Conservation (phyloP, 805 yeast species). For the Zygoascus ofunaensis region DNA sequence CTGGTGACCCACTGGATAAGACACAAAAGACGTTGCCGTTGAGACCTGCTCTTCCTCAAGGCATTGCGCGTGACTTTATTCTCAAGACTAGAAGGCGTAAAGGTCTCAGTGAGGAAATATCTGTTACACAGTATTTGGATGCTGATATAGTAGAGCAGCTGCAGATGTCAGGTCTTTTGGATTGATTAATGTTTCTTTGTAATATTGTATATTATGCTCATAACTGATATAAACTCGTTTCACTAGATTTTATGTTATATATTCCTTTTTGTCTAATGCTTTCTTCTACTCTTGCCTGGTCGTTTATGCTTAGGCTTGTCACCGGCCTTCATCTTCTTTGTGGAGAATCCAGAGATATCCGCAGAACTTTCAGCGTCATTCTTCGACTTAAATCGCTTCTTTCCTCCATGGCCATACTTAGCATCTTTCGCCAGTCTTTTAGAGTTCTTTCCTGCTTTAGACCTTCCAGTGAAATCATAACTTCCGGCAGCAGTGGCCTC, state of each 20-base stretch:
- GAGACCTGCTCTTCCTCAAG: slow-evolving; percentile 60
- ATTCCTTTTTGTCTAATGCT: too few species aligned
- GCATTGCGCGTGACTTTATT: slow-evolving; percentile 80
- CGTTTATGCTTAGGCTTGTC: slow-evolving; percentile 18
- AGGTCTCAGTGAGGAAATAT: slow-evolving; percentile 70
- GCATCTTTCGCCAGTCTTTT: slow-evolving; percentile 64
- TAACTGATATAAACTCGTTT: neutral
- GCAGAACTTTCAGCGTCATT: slow-evolving; percentile 66
- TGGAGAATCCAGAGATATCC: slow-evolving; percentile 53
- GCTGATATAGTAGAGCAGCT: slow-evolving; percentile 46
- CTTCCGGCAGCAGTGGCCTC: slow-evolving; percentile 59
- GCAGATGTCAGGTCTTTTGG: slow-evolving; percentile 38
- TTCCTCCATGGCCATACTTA: slow-evolving; percentile 72
- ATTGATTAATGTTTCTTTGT: slow-evolving; percentile 1
- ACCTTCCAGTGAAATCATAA: slow-evolving; percentile 6
- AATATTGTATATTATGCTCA: neutral
- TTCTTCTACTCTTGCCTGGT: slow-evolving; percentile 20
- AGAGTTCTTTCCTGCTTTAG: slow-evolving; percentile 45
- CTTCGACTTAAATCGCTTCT: slow-evolving; percentile 61
- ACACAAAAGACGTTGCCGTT: slow-evolving; percentile 55
- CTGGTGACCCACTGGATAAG: slow-evolving; percentile 84
- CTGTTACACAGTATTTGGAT: slow-evolving; percentile 58
- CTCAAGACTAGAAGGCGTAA: slow-evolving; percentile 83
- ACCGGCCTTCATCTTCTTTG: slow-evolving; percentile 44
- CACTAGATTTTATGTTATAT: too few species aligned